A percentile compares a stretch with the other conserved stretches of the same genome.
Conservation (phyloP, 2,329 filamentous ascomycete genomes). For the Xylariomycetidae sp. region DNA sequence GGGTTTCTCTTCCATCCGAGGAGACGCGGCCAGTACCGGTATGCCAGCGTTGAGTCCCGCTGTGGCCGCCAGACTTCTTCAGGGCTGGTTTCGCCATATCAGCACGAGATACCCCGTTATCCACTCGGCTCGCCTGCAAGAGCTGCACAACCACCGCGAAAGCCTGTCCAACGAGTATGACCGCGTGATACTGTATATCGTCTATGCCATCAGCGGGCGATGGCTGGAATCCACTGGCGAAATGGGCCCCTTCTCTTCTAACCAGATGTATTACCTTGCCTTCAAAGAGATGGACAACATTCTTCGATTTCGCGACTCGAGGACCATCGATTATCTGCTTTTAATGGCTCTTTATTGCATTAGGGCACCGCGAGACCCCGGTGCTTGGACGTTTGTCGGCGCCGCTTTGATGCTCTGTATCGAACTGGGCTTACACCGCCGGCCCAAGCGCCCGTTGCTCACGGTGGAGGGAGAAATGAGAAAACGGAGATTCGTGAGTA, state of each 20-base stretch:
- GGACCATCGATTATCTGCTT: conserved; percentile 23
- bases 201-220: conserved; percentile 25
- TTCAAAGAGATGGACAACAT: conserved; percentile 23
- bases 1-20: conserved; percentile 16
- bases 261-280: conserved; percentile 24
- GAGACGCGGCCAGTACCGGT: conserved; percentile 20
- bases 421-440: conserved; percentile 24
- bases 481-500: conserved; percentile 24
- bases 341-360: conserved; percentile 27
- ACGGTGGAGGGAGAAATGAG: conserved; percentile 23
- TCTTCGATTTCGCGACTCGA: conserved; percentile 20
- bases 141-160: conserved; percentile 22
- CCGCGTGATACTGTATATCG: conserved; percentile 20
- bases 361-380: conserved; percentile 23
- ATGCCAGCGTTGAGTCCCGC: conserved; percentile 20
- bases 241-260: conserved; percentile 25
- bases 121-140: conserved; percentile 18
- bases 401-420: conserved; percentile 23
- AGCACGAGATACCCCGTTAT: conserved; percentile 24
- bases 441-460: conserved; percentile 16
- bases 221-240: conserved; percentile 26
- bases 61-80: conserved; percentile 20
- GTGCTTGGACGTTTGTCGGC: conserved; percentile 25
- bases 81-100: conserved; percentile 26
- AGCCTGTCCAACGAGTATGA: conserved; percentile 21